Evolutionary conservation across 2,329 filamentous ascomycete species (phyloP).

Genomic region (Colletotrichum lindemuthianum): DNA sequence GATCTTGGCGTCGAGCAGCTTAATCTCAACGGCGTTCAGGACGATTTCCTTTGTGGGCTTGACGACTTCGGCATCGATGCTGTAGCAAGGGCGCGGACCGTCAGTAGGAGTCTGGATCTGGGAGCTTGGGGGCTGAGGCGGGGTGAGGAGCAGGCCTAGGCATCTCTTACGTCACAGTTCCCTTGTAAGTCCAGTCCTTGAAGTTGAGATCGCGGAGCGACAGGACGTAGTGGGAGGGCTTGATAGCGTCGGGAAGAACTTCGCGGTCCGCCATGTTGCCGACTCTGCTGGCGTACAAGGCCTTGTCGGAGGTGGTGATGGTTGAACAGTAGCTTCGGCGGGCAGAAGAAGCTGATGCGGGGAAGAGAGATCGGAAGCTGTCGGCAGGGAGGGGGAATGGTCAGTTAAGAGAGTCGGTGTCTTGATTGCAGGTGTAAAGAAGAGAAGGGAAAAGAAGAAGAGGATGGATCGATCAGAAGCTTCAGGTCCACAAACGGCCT

Average conservation of each 20-base stretch:
- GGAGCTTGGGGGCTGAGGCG: not conserved
- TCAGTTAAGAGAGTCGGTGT: constrained; percentile 14
- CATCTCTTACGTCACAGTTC: constrained; percentile 69
- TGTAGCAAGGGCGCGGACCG: constrained; percentile 42
- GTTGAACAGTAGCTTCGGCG: constrained; percentile 38
- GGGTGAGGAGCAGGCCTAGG: constrained; percentile 26
- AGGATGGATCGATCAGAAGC: constrained; percentile 16
- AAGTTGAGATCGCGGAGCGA: constrained; percentile 87
- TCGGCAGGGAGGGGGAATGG: not conserved
- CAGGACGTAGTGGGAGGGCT: constrained; percentile 86
- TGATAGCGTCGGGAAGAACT: constrained; percentile 72
- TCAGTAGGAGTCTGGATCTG: constrained; percentile 2
- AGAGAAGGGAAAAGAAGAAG: constrained; percentile 8
- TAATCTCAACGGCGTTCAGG: constrained; percentile 87
- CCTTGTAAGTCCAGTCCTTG: constrained; percentile 78
- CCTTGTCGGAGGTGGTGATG: constrained; percentile 39
- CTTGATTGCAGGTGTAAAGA: not conserved
- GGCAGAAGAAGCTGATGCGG: constrained; percentile 9
- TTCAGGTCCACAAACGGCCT: constrained; percentile 31
- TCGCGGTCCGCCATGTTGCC: constrained; percentile 67
- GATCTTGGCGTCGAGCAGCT: constrained; percentile 74
- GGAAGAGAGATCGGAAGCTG: constrained; percentile 22
- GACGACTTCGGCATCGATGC: constrained; percentile 79
- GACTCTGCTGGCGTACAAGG: constrained; percentile 39
- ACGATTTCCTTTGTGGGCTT: constrained; percentile 80